Conservation (phyloP, 352 stramenopile species). For the Globisporangium paddicum region DNA sequence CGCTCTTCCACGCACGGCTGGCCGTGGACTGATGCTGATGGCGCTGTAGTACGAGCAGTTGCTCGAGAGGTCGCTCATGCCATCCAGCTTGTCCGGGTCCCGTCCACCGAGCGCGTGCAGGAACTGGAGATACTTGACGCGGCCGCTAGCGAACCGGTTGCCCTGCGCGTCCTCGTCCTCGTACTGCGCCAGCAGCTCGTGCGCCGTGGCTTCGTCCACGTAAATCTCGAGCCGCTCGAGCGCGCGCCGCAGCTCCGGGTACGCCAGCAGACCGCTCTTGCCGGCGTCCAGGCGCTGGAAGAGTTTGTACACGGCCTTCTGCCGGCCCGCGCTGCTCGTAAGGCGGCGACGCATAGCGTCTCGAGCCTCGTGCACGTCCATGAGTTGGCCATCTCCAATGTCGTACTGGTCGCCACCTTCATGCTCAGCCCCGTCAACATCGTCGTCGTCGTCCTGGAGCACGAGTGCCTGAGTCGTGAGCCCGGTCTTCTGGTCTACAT, state of each 20-base stretch:
- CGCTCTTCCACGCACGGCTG: conserved; percentile 16
- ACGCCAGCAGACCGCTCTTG: conserved; percentile 45
- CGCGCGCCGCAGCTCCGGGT: conserved; percentile 52
- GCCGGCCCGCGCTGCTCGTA: conserved; percentile 31
- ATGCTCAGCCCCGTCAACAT: background rate
- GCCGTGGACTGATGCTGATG: conserved; percentile 57
- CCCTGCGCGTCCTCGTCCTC: conserved; percentile 54
- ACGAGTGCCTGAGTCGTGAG: conserved; percentile 50
- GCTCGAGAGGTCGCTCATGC: conserved; percentile 64
- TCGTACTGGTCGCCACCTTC: conserved; percentile 5
- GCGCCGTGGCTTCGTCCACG: conserved; percentile 31
- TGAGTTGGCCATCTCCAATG: background rate
- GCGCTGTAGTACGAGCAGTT: conserved; percentile 79
- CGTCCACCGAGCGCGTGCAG: conserved; percentile 56
- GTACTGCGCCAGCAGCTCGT: conserved; percentile 40
- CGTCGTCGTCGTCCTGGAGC: conserved; percentile 46
- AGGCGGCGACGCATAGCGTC: conserved; percentile 51
- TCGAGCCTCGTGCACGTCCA: conserved; percentile 44
- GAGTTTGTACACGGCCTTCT: conserved; percentile 58
- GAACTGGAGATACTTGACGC: conserved; percentile 60
- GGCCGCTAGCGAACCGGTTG: conserved; percentile 19
- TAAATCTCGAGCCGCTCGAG: conserved; percentile 51
- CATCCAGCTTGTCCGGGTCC: conserved; percentile 58
- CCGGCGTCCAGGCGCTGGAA: conserved; percentile 53
- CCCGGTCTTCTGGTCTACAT: conserved; percentile 47